Conservation (phyloP, 106 monocot species). For the Xerophyta viscosa region DNA sequence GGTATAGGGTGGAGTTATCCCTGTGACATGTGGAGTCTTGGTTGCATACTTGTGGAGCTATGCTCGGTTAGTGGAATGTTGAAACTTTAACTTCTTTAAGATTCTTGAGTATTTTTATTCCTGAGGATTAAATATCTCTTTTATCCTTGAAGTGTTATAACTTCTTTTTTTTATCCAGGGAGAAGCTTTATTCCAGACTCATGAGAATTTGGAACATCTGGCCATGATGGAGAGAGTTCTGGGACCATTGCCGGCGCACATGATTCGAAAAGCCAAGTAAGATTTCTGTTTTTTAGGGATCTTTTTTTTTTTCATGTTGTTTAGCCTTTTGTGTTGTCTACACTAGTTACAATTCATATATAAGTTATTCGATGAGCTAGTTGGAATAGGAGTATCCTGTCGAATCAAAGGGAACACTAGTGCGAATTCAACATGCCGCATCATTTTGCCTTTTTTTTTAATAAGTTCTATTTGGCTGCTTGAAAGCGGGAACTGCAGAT, state of each 20-base stretch:
- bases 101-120: no score
- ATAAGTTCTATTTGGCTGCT: no score
- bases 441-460: no score
- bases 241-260: conserved; percentile 70
- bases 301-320: background rate
- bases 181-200: conserved; percentile 87
- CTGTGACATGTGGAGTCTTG: conserved; percentile 93
- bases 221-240: conserved; percentile 99
- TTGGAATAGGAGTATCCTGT: no score
- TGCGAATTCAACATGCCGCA: no score
- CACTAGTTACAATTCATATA: no score
- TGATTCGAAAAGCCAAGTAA: conserved; percentile 71
- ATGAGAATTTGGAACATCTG: conserved; percentile 93
- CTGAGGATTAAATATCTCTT: no score
- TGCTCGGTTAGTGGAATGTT: conserved; percentile 49
- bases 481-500: no score
- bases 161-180: conserved; percentile 66
- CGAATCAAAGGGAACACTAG: no score
- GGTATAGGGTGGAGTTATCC: conserved; percentile 94
- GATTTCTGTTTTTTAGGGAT: background rate
- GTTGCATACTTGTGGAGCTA: conserved; percentile 89
- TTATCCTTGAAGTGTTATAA: background rate
- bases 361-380: no score
- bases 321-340: background rate
- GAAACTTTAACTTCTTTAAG: background rate